A percentile compares a stretch with the other conserved stretches of the same genome.
Evolutionary conservation across 805 yeast species (phyloP).

Genomic region (Grigorovia transvaalensis): DNA sequence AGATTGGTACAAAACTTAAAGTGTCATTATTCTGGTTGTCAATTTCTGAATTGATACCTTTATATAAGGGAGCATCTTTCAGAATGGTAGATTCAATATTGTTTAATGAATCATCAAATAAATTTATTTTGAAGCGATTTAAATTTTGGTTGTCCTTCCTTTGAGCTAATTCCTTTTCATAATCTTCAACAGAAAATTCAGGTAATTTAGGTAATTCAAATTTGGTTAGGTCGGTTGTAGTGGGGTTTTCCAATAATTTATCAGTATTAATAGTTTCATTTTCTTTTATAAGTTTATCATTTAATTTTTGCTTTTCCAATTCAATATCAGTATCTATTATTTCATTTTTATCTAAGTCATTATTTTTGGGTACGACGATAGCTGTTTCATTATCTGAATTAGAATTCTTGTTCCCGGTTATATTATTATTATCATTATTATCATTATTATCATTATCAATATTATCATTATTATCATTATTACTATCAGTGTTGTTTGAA

Average conservation of each 20-base stretch:
- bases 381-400: background rate
- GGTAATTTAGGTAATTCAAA: constrained; percentile 8
- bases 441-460: background rate
- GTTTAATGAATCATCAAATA: constrained; percentile 16
- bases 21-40: constrained; percentile 8
- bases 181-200: constrained; percentile 21
- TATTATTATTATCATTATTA: background rate
- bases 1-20: constrained; percentile 43
- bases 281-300: background rate
- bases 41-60: constrained; percentile 23
- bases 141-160: background rate
- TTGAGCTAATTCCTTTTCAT: constrained; percentile 1
- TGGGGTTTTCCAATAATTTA: constrained; percentile 25
- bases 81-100: constrained; percentile 25
- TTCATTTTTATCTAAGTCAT: background rate
- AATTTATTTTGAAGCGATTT: constrained; percentile 26
- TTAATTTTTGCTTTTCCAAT: constrained; percentile 1
- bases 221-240: constrained; percentile 24
- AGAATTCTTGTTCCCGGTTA: background rate
- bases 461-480: constrained; percentile 11
- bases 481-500: constrained; percentile 13
- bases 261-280: constrained; percentile 29
- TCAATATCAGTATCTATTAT: background rate
- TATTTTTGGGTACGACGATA: background rate
- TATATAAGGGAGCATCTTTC: constrained; percentile 27